Percentiles rank a stretch among this genome's conserved stretches.
Evolutionary conservation across 371 early-diverging fungal genomes (phyloP).

Genomic region (Mortierella sp.): DNA sequence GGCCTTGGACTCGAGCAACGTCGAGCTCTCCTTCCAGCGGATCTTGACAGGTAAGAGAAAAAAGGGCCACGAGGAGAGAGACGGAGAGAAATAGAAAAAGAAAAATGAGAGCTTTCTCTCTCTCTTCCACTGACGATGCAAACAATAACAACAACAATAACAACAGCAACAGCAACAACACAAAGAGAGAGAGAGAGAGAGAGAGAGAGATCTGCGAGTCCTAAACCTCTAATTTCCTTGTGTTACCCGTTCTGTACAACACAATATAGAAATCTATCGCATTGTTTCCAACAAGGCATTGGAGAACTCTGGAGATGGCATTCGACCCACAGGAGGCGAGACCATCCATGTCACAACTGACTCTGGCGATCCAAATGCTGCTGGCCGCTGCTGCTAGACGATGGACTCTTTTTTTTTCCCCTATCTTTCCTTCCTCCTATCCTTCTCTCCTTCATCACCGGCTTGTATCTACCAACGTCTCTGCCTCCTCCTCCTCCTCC

Average conservation of each 20-base stretch:
- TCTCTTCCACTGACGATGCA: no score
- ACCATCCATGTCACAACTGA: constrained; percentile 78
- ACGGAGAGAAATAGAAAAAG: no score
- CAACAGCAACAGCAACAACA: no score
- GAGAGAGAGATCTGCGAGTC: no score
- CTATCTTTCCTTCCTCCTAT: not conserved
- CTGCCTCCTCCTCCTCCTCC: not conserved
- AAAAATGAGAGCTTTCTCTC: no score
- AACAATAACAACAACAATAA: no score
- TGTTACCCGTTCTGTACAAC: no score
- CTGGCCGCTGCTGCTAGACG: constrained; percentile 81
- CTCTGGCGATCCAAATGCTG: constrained; percentile 68
- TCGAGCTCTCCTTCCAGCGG: constrained; percentile 93
- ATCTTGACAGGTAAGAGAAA: constrained; percentile 83
- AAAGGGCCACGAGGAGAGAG: no score
- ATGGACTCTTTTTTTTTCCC: not conserved
- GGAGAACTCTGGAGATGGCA: constrained; percentile 74
- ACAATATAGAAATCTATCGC: constrained; percentile 82
- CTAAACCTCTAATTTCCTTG: no score
- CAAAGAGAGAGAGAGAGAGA: no score
- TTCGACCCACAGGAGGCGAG: constrained; percentile 79
- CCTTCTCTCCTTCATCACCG: not conserved
- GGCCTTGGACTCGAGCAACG: constrained; percentile 94
- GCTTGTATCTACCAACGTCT: not conserved
- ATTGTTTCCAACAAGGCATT: constrained; percentile 94